Percentiles rank a stretch among this genome's conserved stretches.
These are phyloP conservation scores for Nicotiana sylvestris DNA, from an alignment of 257 asterid species.

Conservation along the genomic window DNA sequence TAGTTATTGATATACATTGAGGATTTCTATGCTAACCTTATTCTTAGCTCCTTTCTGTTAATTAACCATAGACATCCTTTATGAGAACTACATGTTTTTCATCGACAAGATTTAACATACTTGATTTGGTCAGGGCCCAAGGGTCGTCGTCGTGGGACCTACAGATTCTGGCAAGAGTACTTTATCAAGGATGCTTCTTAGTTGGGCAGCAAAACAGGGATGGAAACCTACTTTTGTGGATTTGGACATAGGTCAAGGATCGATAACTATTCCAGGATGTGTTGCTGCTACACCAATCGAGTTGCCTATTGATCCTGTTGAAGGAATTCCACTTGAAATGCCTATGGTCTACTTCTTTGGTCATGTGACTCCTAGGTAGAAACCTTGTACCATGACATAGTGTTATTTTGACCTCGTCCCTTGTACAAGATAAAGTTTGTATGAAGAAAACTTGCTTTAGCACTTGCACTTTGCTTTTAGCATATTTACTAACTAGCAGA, in stretches of 20 bases:
- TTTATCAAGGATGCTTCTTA: slow-evolving; percentile 90
- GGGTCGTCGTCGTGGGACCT: slow-evolving; percentile 96
- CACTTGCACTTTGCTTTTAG: neutral
- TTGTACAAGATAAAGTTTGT: neutral
- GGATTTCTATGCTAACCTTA: neutral
- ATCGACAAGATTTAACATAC: neutral
- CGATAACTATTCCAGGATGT: slow-evolving; percentile 92
- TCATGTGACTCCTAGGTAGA: slow-evolving; percentile 81
- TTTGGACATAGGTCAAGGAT: slow-evolving; percentile 96
- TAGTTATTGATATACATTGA: slow-evolving; percentile 1
- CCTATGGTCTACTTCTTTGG: slow-evolving; percentile 95
- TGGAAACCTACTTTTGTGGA: slow-evolving; percentile 99
- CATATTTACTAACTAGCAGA: neutral
- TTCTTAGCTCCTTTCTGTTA: neutral
- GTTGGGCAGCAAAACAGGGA: slow-evolving; percentile 99
- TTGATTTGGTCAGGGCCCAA: slow-evolving; percentile 71
- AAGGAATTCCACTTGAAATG: slow-evolving; percentile 98
- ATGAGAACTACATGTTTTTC: neutral
- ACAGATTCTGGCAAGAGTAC: slow-evolving; percentile 99
- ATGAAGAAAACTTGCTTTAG: neutral
- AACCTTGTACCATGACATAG: neutral
- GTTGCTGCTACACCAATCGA: slow-evolving; percentile 94
- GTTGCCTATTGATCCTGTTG: slow-evolving; percentile 92
- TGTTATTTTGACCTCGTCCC: neutral
- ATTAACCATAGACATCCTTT: neutral